A percentile compares a stretch with the other conserved stretches of the same genome.
Evolutionary conservation across 2,329 filamentous ascomycete species (phyloP).

Genomic region (Tolypocladium pustulatum): DNA sequence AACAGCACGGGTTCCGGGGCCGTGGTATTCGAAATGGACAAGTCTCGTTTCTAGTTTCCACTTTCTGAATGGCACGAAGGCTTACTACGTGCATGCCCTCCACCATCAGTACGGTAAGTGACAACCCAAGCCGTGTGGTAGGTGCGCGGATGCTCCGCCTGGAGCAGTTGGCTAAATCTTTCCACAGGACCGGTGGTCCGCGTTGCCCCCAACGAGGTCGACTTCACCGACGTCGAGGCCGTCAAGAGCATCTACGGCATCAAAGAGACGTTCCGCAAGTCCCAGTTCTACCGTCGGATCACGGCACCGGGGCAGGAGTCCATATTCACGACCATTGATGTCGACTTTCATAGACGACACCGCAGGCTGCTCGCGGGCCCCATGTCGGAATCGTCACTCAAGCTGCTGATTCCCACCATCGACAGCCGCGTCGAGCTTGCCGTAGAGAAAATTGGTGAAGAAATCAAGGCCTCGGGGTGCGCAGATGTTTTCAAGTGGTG

Average conservation of each 20-base stretch:
- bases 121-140: not conserved
- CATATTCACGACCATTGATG: constrained; percentile 29
- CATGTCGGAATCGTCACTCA: constrained; percentile 25
- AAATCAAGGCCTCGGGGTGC: constrained; percentile 23
- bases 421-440: constrained; percentile 24
- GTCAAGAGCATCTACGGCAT: constrained; percentile 21
- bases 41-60: constrained; percentile 7
- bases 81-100: constrained; percentile 11
- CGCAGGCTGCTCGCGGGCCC: constrained; percentile 30
- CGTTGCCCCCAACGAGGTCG: constrained; percentile 12
- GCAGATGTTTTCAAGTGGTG: constrained; percentile 43
- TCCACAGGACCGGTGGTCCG: constrained; percentile 14
- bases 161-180: not conserved
- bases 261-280: constrained; percentile 15
- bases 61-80: constrained; percentile 6
- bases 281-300: constrained; percentile 10
- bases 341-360: constrained; percentile 25
- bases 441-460: constrained; percentile 31
- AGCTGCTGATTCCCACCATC: constrained; percentile 20
- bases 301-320: constrained; percentile 6
- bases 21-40: constrained; percentile 14
- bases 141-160: not conserved
- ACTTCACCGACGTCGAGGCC: constrained; percentile 10
- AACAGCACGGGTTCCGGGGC: constrained; percentile 11
- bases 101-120: constrained; percentile 13